Base-by-base conservation (phyloP, 2,329 filamentous ascomycete species). In the Ploettnerulaceae sp. region DNA sequence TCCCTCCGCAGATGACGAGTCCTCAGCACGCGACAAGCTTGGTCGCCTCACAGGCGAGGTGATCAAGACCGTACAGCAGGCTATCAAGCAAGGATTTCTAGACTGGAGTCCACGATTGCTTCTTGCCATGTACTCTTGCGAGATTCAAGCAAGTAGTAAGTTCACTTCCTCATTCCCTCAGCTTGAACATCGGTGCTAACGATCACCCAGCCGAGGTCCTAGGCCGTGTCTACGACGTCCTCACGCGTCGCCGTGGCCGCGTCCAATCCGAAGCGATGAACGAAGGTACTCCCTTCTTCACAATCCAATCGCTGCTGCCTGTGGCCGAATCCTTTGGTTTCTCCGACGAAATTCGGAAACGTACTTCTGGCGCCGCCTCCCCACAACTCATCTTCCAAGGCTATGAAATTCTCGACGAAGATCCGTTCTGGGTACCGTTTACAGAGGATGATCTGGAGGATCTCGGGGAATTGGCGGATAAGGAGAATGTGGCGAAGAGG, bases 381-480 rank as follows among this genome's bases (percentile, higher is more conserved):
- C 93, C 93, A 39, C 93, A 97, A 72, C 75, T 98, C 28, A 84
- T 95, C 51, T 98, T 97, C 64, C 80, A 87, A 6, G 93, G 93
- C 1, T 98, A 90, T 63, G 89, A 96, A 67, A 79, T 95, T 57
- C 73, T 97, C 2, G 89, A 97, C 64, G 85, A 96, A 68, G 93
- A 98, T 71, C 93, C 93, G 0, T 95, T 94, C 71, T 98, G 93
- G 93, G 89, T 95, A 36, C 93, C 93, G 1, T 89, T 89, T 55
- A 97, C 91, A 0, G 93, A 97, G 64, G 93, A 97, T 65, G 89
- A 98, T 62, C 69, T 98, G 41, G 93, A 98, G 73, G 93, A 98
- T 71, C 70, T 98, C 51, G 93, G 93, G 20, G 91, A 97, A 72
- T 72, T 91, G 64, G 93, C 88, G 3, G 93, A 98, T 69, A 79